Evolutionary conservation across 2,329 filamentous ascomycete species (phyloP).

Genomic region (Teratosphaeria epicoccoides): DNA sequence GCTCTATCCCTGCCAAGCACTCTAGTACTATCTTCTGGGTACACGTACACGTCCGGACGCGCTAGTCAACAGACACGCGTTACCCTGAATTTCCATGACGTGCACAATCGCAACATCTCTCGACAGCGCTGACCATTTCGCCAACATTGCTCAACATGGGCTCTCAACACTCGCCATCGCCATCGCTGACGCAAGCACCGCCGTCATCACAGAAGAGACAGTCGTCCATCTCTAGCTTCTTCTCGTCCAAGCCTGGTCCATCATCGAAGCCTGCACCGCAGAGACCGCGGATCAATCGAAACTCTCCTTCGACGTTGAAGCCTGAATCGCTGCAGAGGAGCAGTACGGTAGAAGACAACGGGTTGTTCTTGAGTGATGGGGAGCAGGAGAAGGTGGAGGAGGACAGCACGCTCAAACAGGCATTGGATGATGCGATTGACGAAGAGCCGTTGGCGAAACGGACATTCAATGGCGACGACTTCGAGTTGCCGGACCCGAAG

Average conservation of each 20-base stretch:
- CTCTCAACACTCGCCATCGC: neutral
- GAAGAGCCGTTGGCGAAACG: neutral
- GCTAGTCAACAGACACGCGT: neutral
- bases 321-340: slow-evolving; percentile 12
- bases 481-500: slow-evolving; percentile 7
- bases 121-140: neutral
- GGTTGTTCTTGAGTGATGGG: slow-evolving; percentile 23
- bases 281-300: slow-evolving; percentile 1
- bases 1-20: too few species aligned
- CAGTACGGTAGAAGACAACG: slow-evolving; percentile 8
- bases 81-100: neutral
- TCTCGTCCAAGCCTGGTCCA: slow-evolving; percentile 20
- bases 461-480: neutral
- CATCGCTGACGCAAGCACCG: neutral
- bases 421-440: slow-evolving; percentile 9
- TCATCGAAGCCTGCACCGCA: slow-evolving; percentile 14
- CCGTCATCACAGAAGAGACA: slow-evolving; percentile 52
- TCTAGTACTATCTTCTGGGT: too few species aligned
- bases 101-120: neutral
- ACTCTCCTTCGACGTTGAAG: slow-evolving; percentile 2
- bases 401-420: slow-evolving; percentile 11
- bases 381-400: slow-evolving; percentile 6
- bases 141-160: neutral
- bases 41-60: neutral
- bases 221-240: slow-evolving; percentile 57